Percentiles rank a stretch among this genome's conserved stretches.
phyloP scores from a whole-genome alignment of 495 filamentous ascomycete species.

The Hyaloscypha bicolor region DNA sequence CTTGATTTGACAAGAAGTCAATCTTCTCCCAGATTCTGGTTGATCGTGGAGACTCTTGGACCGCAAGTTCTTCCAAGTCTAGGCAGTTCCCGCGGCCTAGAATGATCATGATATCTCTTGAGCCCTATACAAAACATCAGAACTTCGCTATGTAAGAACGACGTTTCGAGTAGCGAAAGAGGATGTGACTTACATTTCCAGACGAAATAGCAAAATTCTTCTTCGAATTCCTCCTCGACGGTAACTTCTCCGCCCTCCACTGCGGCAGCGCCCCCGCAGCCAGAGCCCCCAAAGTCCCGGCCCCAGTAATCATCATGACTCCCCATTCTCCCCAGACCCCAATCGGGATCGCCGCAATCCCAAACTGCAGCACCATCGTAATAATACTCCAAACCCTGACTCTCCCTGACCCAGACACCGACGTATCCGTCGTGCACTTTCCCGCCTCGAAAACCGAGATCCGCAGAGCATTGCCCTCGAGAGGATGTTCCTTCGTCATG shows the following conservation, averaged over 20 bases:
- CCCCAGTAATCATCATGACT: constrained; percentile 44
- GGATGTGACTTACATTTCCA: constrained; percentile 41
- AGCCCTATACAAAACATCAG: not conserved
- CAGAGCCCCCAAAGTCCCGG: constrained; percentile 43
- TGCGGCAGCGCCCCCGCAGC: constrained; percentile 43
- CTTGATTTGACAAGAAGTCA: not conserved
- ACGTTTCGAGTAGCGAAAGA: no score
- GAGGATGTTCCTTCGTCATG: constrained; percentile 30
- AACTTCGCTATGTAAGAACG: no score
- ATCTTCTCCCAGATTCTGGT: constrained; percentile 3
- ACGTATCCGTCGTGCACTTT: not conserved
- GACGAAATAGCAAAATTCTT: constrained; percentile 42
- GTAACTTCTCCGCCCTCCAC: constrained; percentile 55
- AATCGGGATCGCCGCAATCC: constrained; percentile 47
- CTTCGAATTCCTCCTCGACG: constrained; percentile 19
- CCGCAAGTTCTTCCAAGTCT: constrained; percentile 50
- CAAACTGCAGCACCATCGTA: constrained; percentile 45
- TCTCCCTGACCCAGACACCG: not conserved
- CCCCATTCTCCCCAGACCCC: constrained; percentile 46
- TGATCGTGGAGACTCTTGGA: not conserved
- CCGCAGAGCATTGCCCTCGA: constrained; percentile 1
- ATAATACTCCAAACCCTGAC: constrained; percentile 35
- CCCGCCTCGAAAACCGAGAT: constrained; percentile 11
- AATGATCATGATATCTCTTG: constrained; percentile 46
- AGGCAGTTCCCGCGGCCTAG: constrained; percentile 38